A percentile compares a stretch with the other conserved stretches of the same genome.
Conservation (phyloP, 768 basidiomycete species). For the Chlorophyllum brunneum region DNA sequence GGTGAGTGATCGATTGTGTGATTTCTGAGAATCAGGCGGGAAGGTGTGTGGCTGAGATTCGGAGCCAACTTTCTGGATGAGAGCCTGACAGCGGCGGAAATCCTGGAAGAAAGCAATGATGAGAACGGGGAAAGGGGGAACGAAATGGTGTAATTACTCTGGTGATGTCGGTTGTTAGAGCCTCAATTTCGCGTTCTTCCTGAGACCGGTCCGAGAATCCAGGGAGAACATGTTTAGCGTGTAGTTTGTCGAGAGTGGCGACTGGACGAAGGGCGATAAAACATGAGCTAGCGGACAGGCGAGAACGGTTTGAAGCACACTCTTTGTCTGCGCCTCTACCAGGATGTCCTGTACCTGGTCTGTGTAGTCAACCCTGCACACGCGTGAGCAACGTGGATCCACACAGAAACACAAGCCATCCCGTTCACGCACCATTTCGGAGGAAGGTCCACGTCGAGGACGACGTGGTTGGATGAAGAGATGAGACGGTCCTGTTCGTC, state of each 20-base stretch:
- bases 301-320: conserved; percentile 41
- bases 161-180: conserved; percentile 83
- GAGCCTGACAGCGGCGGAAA: conserved; percentile 55
- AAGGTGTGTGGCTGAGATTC: conserved; percentile 52
- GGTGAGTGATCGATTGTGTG: conserved; percentile 49
- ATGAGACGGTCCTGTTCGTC: conserved; percentile 73
- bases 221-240: conserved; percentile 93
- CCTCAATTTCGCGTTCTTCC: conserved; percentile 93
- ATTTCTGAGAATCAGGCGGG: conserved; percentile 47
- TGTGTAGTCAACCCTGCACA: conserved; percentile 81
- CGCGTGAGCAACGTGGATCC: conserved; percentile 19
- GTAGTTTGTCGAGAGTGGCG: conserved; percentile 85
- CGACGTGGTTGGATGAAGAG: conserved; percentile 33
- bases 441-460: conserved; percentile 65
- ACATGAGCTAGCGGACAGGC: conserved; percentile 14
- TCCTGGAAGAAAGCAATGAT: conserved; percentile 39
- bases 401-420: conserved; percentile 16
- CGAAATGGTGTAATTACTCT: conserved; percentile 45
- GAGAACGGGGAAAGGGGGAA: conserved; percentile 41
- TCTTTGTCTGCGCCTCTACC: conserved; percentile 64
- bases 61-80: conserved; percentile 75
- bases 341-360: conserved; percentile 87
- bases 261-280: conserved; percentile 47
- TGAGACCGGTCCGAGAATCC: conserved; percentile 93
- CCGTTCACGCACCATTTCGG: conserved; percentile 69